Conservation (phyloP, 164 flowering plant species). For the Macadamia integrifolia region DNA sequence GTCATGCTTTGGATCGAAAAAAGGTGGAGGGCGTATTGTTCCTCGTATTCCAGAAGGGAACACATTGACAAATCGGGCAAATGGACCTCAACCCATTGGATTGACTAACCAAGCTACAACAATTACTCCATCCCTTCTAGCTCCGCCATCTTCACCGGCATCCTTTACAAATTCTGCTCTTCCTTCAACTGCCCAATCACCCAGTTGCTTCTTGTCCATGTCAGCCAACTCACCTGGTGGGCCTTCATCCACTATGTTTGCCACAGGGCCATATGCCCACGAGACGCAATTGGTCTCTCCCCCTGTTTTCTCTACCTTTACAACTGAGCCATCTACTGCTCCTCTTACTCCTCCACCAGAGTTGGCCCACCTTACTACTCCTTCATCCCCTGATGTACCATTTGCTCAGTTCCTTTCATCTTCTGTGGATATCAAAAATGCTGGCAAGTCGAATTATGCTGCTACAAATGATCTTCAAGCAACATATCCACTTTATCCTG, state of each 20-base stretch:
- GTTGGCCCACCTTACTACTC: constrained; percentile 83
- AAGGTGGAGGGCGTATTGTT: constrained; percentile 83
- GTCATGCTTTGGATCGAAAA: constrained; percentile 69
- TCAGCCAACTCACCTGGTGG: constrained; percentile 88
- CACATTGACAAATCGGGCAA: constrained; percentile 46
- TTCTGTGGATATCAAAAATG: constrained; percentile 44
- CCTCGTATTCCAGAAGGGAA: constrained; percentile 82
- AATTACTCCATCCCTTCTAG: constrained; percentile 64
- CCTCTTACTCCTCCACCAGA: constrained; percentile 97
- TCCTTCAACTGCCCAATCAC: constrained; percentile 90
- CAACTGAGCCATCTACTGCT: constrained; percentile 97
- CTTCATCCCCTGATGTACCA: constrained; percentile 99
- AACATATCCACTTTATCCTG: constrained; percentile 79
- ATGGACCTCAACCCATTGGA: constrained; percentile 62
- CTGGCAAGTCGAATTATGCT: constrained; percentile 42
- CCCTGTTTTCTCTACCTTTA: constrained; percentile 93
- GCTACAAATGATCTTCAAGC: constrained; percentile 69
- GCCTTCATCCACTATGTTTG: constrained; percentile 79
- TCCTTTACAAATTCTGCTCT: constrained; percentile 85
- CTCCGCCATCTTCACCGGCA: constrained; percentile 99
- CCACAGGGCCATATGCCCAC: constrained; percentile 92
- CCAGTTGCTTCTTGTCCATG: constrained; percentile 62
- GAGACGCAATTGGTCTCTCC: constrained; percentile 95
- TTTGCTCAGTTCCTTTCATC: constrained; percentile 85
- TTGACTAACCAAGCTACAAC: constrained; percentile 49